Conservation (phyloP, 768 basidiomycete species). For the Kwoniella sp. region DNA sequence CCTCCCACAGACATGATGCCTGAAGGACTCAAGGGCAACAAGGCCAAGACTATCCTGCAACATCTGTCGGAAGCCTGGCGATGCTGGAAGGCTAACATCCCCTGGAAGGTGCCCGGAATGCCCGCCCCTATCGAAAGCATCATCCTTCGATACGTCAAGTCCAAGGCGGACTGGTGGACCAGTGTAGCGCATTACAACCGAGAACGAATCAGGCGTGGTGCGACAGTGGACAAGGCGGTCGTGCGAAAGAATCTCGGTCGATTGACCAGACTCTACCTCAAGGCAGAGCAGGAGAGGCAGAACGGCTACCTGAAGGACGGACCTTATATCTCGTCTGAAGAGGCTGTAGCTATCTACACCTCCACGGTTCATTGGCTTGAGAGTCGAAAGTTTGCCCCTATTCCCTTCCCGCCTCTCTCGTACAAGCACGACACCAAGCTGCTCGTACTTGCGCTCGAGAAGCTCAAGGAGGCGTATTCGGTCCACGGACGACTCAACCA, state of each 20-base stretch:
- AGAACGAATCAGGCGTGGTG: slow-evolving; percentile 71
- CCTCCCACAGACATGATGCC: slow-evolving; percentile 76
- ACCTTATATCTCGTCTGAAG: slow-evolving; percentile 97
- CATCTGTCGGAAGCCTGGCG: slow-evolving; percentile 98
- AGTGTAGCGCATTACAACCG: slow-evolving; percentile 94
- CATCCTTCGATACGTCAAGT: slow-evolving; percentile 97
- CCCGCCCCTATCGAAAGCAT: slow-evolving; percentile 96
- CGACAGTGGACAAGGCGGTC: slow-evolving; percentile 69
- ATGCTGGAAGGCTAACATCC: slow-evolving; percentile 69
- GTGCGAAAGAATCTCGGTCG: slow-evolving; percentile 99
- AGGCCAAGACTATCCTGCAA: slow-evolving; percentile 98
- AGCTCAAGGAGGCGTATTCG: slow-evolving; percentile 96
- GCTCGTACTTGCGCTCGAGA: slow-evolving; percentile 91
- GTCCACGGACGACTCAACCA: slow-evolving; percentile 97
- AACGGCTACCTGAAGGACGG: slow-evolving; percentile 99
- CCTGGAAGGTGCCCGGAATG: slow-evolving; percentile 99
- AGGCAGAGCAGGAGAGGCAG: slow-evolving; percentile 98
- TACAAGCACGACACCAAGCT: slow-evolving; percentile 99
- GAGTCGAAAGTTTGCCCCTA: slow-evolving; percentile 91
- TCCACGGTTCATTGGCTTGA: slow-evolving; percentile 99
- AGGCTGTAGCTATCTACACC: slow-evolving; percentile 97
- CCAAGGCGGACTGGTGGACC: slow-evolving; percentile 99
- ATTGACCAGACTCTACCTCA: slow-evolving; percentile 92
- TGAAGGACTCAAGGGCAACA: slow-evolving; percentile 86
- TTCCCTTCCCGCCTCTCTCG: slow-evolving; percentile 97